phyloP scores from a whole-genome alignment of 306 rosid genomes.

The Castanea mollissima region DNA sequence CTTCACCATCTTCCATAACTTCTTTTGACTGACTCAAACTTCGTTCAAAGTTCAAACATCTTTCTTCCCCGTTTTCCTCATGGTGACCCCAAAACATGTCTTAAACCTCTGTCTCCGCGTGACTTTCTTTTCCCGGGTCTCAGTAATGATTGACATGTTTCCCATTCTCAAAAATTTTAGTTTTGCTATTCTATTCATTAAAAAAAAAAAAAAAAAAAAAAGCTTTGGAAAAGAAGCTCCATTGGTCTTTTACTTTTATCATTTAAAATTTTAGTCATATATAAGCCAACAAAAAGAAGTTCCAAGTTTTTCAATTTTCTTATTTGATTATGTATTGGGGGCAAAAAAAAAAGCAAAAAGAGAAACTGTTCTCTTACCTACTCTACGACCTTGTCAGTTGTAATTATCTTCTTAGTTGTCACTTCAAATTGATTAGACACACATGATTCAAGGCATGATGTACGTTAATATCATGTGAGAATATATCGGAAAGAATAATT shows the following conservation, averaged over 20 bases:
- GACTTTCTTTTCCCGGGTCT: conserved; percentile 30
- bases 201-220: no score
- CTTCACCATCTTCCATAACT: conserved; percentile 57
- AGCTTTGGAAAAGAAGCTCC: background rate
- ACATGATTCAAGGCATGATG: no score
- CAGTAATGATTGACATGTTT: conserved; percentile 26
- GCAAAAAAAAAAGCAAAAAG: background rate
- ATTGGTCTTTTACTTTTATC: background rate
- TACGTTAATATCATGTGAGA: no score
- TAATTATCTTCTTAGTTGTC: no score
- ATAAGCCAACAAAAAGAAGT: background rate
- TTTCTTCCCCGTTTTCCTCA: conserved; percentile 53
- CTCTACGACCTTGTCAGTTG: no score
- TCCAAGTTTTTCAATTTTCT: background rate
- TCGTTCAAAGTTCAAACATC: conserved; percentile 51
- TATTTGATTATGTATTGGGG: background rate
- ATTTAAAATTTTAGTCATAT: background rate
- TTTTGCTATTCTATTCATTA: background rate
- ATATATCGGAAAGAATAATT: no score
- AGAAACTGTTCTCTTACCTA: background rate
- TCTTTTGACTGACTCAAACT: conserved; percentile 81
- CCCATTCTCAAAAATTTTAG: conserved; percentile 26
- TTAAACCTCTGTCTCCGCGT: conserved; percentile 42
- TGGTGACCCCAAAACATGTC: conserved; percentile 21
- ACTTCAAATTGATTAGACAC: no score